phyloP scores from a whole-genome alignment of 192 early-diverging fungal species.

The Glomus cerebriforme region DNA sequence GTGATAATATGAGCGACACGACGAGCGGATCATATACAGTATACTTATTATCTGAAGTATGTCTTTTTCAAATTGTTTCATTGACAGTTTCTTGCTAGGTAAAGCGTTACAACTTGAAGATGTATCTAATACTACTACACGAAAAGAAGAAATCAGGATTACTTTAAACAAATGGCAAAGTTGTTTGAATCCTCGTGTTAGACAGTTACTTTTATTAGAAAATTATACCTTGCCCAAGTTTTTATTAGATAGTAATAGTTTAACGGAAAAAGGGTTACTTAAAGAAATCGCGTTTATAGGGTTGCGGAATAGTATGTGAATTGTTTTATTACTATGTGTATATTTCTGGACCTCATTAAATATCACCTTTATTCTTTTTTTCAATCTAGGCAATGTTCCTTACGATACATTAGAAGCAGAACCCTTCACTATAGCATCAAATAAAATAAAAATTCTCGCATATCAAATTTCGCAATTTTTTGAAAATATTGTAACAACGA shows the following conservation, averaged over 20 bases:
- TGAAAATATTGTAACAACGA: background rate
- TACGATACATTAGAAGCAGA: constrained; percentile 10
- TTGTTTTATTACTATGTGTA: background rate
- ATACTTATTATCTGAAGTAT: too few relatives aligned
- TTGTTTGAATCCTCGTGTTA: constrained; percentile 1
- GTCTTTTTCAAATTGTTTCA: background rate
- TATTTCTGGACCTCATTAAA: background rate
- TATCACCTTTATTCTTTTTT: background rate
- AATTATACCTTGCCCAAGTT: background rate
- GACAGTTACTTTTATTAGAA: background rate
- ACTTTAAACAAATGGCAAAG: constrained; percentile 1
- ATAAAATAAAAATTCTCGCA: constrained; percentile 5
- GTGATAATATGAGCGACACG: too few relatives aligned
- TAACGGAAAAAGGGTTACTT: background rate
- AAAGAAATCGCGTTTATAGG: background rate
- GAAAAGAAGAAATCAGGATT: background rate
- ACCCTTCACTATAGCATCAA: background rate
- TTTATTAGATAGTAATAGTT: background rate
- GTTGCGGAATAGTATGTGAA: constrained; percentile 2
- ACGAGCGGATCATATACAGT: too few relatives aligned
- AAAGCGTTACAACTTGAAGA: background rate
- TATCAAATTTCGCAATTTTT: background rate
- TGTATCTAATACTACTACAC: background rate
- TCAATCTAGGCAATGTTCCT: background rate
- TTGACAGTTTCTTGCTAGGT: background rate